Evolutionary conservation across 2,329 filamentous ascomycete genomes (phyloP), one percentile per base, ranked within the genome.

Genomic region (Fusarium sp.): DNA sequence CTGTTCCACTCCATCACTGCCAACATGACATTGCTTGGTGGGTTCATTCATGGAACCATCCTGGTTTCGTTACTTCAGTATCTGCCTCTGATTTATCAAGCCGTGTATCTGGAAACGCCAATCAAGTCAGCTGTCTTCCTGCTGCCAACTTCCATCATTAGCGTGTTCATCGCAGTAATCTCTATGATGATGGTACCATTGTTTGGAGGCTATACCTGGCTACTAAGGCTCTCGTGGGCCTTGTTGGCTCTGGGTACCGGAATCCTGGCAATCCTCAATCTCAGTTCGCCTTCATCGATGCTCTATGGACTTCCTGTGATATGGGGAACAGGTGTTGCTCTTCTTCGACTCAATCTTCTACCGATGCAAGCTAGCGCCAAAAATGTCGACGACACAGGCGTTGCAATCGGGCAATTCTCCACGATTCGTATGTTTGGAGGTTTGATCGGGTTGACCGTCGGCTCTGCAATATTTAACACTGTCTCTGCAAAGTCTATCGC

Each of bases 181-280:
- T 68, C 66, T 2, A 68, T 68, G 66, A 68, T 68, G 64, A 68
- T 68, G 64, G 66, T 68, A 2, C 66, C 66, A 1, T 7, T 68
- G 1, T 68, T 68, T 13, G 64, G 66, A 15, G 64, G 66, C 3
- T 68, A 68, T 17, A 51, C 50, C 5, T 68, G 64, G 66, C 42
- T 68, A 5, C 8, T 68, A 12, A 39, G 66, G 12, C 13, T 63
- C 1, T 68, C 66, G 4, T 68, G 66, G 66, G 64, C 34, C 1
- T 12, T 68, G 1, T 24, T 68, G 3, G 13, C 51, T 18, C 18
- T 68, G 3, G 66, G 66, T 14, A 68, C 64, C 1, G 64, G 66
- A 2, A 55, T 68, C 1, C 6, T 68, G 32, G 56, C 66, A 15
- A 39, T 68, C 10, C 55, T 56, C 8, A 38, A 30, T 14, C 17